These are phyloP conservation scores for Ophiostoma sp. DNA, from an alignment of 2,329 filamentous ascomycete genomes.

Conservation along the genomic window DNA sequence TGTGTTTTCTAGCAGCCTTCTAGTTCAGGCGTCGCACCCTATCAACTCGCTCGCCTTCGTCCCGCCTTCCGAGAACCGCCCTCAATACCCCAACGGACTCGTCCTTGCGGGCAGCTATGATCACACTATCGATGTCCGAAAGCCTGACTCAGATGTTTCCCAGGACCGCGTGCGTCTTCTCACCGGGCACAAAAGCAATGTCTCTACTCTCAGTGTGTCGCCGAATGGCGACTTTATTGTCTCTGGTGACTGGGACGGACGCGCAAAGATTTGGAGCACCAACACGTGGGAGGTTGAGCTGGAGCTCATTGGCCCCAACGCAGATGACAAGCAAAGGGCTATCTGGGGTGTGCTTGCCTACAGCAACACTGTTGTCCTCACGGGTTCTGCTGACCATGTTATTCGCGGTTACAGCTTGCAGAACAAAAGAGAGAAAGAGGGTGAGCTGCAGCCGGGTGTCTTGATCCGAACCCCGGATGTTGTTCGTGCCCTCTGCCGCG, in stretches of 20 bases:
- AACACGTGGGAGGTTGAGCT: slow-evolving; percentile 75
- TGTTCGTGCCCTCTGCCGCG: slow-evolving; percentile 77
- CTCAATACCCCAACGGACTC: slow-evolving; percentile 68
- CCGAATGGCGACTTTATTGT: slow-evolving; percentile 68
- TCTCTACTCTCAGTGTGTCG: slow-evolving; percentile 78
- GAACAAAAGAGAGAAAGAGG: slow-evolving; percentile 42
- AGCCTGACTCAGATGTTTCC: slow-evolving; percentile 58
- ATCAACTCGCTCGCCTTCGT: slow-evolving; percentile 80
- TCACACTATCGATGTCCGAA: slow-evolving; percentile 83
- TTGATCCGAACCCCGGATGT: slow-evolving; percentile 68
- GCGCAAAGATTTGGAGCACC: slow-evolving; percentile 81
- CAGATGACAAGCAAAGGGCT: slow-evolving; percentile 39
- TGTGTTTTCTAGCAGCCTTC: slow-evolving; percentile 69
- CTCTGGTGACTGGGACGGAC: slow-evolving; percentile 90
- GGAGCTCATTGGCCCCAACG: slow-evolving; percentile 55
- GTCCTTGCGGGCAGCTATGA: slow-evolving; percentile 86
- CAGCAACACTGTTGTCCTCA: slow-evolving; percentile 73
- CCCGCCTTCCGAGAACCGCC: slow-evolving; percentile 48
- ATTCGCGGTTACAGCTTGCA: slow-evolving; percentile 78
- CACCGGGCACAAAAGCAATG: slow-evolving; percentile 78
- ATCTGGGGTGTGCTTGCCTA: slow-evolving; percentile 92
- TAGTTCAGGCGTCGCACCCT: slow-evolving; percentile 75
- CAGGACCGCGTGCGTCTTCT: slow-evolving; percentile 82
- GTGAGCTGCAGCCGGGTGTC: slow-evolving; percentile 47
- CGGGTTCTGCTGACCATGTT: slow-evolving; percentile 84